phyloP scores from a whole-genome alignment of 768 basidiomycete species.

The Amanita rimosa region DNA sequence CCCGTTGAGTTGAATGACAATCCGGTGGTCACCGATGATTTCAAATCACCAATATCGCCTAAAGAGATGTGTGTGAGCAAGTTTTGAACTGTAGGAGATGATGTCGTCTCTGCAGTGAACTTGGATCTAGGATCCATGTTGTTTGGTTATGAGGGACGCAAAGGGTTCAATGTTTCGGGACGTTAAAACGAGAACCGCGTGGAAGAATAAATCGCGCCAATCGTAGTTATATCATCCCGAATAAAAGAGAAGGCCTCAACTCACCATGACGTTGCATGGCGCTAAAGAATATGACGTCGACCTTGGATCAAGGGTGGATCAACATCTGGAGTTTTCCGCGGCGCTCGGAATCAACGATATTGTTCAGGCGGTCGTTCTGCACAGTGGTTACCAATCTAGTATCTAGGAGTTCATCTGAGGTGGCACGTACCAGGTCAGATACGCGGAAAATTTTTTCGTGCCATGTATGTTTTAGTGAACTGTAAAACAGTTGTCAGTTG shows the following conservation, averaged over 20 bases:
- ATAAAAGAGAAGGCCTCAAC: slow-evolving; percentile 16
- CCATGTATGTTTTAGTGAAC: slow-evolving; percentile 10
- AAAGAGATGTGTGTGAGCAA: slow-evolving; percentile 7
- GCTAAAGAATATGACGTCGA: slow-evolving; percentile 92
- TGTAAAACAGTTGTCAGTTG: slow-evolving; percentile 24
- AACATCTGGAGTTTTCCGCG: slow-evolving; percentile 99
- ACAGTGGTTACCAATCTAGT: slow-evolving; percentile 1
- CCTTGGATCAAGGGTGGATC: slow-evolving; percentile 94
- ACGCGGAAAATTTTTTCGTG: slow-evolving; percentile 70
- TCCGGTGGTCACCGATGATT: slow-evolving; percentile 98
- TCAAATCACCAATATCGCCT: slow-evolving; percentile 99
- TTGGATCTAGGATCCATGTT: slow-evolving; percentile 37
- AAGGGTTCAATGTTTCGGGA: slow-evolving; percentile 49
- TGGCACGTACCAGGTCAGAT: slow-evolving; percentile 72
- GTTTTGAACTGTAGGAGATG: slow-evolving; percentile 8
- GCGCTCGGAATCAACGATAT: slow-evolving; percentile 99
- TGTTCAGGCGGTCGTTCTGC: slow-evolving; percentile 64
- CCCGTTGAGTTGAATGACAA: slow-evolving; percentile 96
- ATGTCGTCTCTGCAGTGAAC: slow-evolving; percentile 53
- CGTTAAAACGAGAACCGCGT: slow-evolving; percentile 77
- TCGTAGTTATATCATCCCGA: slow-evolving; percentile 91
- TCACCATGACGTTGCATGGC: slow-evolving; percentile 99
- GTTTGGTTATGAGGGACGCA: slow-evolving; percentile 46
- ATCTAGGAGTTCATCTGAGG: background rate
- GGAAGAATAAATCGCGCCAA: slow-evolving; percentile 41